A percentile compares a stretch with the other conserved stretches of the same genome.
Evolutionary conservation across 2,329 filamentous ascomycete genomes (phyloP).

Genomic region (Claviceps sp.): DNA sequence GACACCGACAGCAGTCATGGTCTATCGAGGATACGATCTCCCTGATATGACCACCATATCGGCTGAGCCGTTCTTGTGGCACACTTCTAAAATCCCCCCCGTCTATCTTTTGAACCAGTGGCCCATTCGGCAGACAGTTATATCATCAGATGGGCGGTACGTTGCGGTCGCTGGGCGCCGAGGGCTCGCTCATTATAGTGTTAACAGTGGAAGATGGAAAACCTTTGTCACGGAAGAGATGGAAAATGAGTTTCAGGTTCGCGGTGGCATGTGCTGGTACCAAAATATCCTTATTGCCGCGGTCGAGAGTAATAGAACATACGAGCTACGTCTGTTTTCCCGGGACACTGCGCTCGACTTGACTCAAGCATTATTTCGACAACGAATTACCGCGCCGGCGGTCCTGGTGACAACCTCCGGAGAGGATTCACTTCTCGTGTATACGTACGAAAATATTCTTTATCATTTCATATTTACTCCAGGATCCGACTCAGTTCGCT

Average conservation of each 20-base stretch:
- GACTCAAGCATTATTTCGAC: conserved; percentile 58
- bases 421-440: conserved; percentile 87
- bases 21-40: conserved; percentile 87
- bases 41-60: conserved; percentile 85
- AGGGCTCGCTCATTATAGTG: conserved; percentile 89
- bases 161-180: conserved; percentile 89
- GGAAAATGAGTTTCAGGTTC: conserved; percentile 83
- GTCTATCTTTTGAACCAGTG: conserved; percentile 82
- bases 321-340: conserved; percentile 85
- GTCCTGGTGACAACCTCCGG: conserved; percentile 81
- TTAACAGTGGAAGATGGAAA: conserved; percentile 90
- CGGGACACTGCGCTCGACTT: conserved; percentile 68
- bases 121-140: conserved; percentile 77
- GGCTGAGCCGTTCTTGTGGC: conserved; percentile 88
- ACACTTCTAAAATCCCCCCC: conserved; percentile 74
- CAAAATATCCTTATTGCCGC: conserved; percentile 89
- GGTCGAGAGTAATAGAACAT: conserved; percentile 71
- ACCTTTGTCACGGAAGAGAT: conserved; percentile 69
- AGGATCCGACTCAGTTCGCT: conserved; percentile 52
- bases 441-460: conserved; percentile 90
- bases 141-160: conserved; percentile 87
- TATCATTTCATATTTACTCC: conserved; percentile 87
- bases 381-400: conserved; percentile 71
- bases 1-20: conserved; percentile 75
- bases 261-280: conserved; percentile 98